phyloP scores from a whole-genome alignment of 75 land plant genomes.

The Picea sitchensis region DNA sequence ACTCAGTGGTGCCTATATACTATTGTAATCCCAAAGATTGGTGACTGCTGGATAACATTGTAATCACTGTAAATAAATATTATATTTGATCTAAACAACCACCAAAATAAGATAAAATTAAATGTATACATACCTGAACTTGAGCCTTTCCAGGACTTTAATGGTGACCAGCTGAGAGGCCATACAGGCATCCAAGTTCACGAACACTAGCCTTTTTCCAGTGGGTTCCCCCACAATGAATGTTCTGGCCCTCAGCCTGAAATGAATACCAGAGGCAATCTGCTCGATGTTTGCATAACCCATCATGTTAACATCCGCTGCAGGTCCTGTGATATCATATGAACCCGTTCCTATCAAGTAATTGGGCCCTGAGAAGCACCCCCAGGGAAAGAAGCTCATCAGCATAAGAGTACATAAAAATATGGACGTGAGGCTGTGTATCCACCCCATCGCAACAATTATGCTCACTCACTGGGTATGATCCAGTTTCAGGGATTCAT shows the following conservation, averaged over 20 bases:
- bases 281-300: constrained; percentile 91
- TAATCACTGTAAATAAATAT: too few species aligned
- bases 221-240: constrained; percentile 86
- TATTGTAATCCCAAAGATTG: too few species aligned
- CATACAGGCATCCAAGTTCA: constrained; percentile 98
- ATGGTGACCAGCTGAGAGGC: constrained; percentile 80
- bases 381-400: too few species aligned
- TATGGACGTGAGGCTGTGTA: too few species aligned
- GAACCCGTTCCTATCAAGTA: constrained; percentile 77
- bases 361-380: neutral
- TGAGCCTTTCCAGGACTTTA: constrained; percentile 75
- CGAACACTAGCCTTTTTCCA: constrained; percentile 77
- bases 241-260: constrained; percentile 76
- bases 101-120: neutral
- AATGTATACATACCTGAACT: constrained; percentile 51
- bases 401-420: too few species aligned
- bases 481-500: too few species aligned
- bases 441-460: too few species aligned
- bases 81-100: neutral
- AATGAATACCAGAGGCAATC: constrained; percentile 84
- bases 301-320: constrained; percentile 99
- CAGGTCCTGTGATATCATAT: constrained; percentile 97
- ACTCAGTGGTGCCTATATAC: too few species aligned
- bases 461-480: too few species aligned
- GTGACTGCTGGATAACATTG: too few species aligned